Conservation (phyloP, 1,284 basidiomycete genomes). For the Papiliotrema laurentii region DNA sequence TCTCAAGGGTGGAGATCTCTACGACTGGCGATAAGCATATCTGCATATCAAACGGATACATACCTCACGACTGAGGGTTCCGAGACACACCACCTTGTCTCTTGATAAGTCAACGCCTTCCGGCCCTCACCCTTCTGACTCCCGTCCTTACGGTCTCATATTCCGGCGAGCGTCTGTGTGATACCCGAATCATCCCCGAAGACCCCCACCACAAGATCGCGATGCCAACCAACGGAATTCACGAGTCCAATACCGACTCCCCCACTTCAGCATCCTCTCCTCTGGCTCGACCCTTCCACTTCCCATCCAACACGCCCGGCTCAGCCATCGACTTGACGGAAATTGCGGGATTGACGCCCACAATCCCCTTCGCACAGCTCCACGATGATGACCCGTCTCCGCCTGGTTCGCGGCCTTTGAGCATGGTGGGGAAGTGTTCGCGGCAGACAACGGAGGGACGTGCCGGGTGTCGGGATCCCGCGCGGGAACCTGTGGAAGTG, state of each 20-base stretch:
- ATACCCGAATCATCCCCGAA: no score
- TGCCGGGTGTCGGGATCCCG: neutral
- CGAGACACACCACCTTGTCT: no score
- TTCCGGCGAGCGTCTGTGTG: no score
- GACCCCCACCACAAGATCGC: no score
- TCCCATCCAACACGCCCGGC: conserved; percentile 2
- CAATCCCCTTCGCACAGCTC: neutral
- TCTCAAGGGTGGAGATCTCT: no score
- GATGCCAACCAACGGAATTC: neutral
- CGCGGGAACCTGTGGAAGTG: neutral
- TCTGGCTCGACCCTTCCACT: neutral
- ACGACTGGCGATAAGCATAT: no score
- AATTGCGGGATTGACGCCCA: neutral
- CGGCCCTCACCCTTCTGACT: no score
- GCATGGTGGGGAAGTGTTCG: neutral
- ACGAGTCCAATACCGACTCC: neutral
- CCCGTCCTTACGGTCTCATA: no score
- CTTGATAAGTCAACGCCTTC: no score
- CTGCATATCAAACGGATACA: no score
- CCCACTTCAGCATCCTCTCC: neutral
- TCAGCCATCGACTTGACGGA: conserved; percentile 9
- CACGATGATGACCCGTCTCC: neutral
- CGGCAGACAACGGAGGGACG: neutral
- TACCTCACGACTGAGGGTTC: no score
- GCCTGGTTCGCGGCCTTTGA: neutral